Percentiles rank a stretch among this genome's conserved stretches.
Evolutionary conservation across 192 early-diverging fungal species (phyloP).

Genomic region (Spizellomyces sp.): DNA sequence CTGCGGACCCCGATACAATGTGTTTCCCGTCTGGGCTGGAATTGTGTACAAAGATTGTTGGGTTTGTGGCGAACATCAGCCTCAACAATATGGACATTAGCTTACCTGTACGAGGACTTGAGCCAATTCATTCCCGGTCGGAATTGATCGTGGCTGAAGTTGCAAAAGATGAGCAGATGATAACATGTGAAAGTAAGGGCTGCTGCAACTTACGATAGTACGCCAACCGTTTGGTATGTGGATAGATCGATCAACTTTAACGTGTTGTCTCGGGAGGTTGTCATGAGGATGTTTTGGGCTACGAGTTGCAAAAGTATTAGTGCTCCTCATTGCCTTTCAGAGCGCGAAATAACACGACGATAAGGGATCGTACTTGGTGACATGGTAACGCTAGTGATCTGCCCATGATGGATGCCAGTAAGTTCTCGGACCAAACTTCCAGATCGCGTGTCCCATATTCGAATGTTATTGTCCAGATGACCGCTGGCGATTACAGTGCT

Average conservation of each 20-base stretch:
- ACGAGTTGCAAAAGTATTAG: conserved; percentile 1
- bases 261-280: conserved; percentile 93
- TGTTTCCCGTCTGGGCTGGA: conserved; percentile 49
- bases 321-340: no score
- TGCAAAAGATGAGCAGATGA: neutral
- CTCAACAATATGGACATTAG: conserved; percentile 80
- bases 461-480: conserved; percentile 91
- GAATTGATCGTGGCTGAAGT: conserved; percentile 69
- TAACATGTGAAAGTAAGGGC: neutral
- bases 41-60: neutral
- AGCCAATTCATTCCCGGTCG: conserved; percentile 88
- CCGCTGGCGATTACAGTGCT: conserved; percentile 83
- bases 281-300: conserved; percentile 78
- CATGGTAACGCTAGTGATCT: conserved; percentile 84
- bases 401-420: conserved; percentile 81
- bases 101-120: conserved; percentile 84
- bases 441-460: conserved; percentile 86
- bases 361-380: conserved; percentile 55
- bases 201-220: conserved; percentile 54
- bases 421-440: conserved; percentile 84
- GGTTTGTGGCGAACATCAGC: conserved; percentile 31
- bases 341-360: no score
- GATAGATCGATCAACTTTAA: conserved; percentile 80
- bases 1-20: conserved; percentile 83
- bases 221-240: conserved; percentile 72